Conservation (phyloP, 1,284 basidiomycete genomes). For the Clitocybe nebularis region DNA sequence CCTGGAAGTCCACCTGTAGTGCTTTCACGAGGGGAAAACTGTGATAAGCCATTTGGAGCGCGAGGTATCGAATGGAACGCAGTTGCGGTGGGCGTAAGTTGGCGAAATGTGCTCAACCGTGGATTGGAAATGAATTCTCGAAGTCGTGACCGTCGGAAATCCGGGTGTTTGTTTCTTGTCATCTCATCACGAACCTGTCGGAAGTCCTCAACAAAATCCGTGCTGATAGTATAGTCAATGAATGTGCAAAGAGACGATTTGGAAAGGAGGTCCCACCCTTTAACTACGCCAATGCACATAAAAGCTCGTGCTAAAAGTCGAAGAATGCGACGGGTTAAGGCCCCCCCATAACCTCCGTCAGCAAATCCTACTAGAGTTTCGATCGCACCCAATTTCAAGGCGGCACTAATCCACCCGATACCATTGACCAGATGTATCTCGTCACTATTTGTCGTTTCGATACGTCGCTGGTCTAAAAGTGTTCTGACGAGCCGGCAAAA, state of each 20-base stretch:
- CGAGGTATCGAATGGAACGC: constrained; percentile 25
- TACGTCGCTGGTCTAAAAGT: constrained; percentile 46
- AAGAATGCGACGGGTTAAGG: constrained; percentile 53
- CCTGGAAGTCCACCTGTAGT: constrained; percentile 16
- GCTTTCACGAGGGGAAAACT: constrained; percentile 12
- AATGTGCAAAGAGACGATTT: neutral
- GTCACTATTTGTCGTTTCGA: constrained; percentile 42
- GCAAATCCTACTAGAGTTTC: constrained; percentile 68
- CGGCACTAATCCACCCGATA: constrained; percentile 57
- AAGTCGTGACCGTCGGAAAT: constrained; percentile 31
- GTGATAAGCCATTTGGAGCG: constrained; percentile 14
- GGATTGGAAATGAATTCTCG: constrained; percentile 51
- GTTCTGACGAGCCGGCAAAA: constrained; percentile 54
- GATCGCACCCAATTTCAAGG: constrained; percentile 55
- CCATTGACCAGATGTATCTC: constrained; percentile 54
- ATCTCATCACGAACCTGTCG: constrained; percentile 33
- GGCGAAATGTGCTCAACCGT: constrained; percentile 49
- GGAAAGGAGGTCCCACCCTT: constrained; percentile 48
- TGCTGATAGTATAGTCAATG: constrained; percentile 23
- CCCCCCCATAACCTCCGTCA: constrained; percentile 44
- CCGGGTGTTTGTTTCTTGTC: constrained; percentile 15
- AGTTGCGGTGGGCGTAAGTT: constrained; percentile 29
- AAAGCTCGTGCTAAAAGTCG: constrained; percentile 49
- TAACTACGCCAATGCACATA: constrained; percentile 56
- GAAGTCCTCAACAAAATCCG: constrained; percentile 44